Evolutionary conservation across 192 early-diverging fungal species (phyloP), one percentile per base, ranked within the genome.

Genomic region (Chytriomyces hyalinus): DNA sequence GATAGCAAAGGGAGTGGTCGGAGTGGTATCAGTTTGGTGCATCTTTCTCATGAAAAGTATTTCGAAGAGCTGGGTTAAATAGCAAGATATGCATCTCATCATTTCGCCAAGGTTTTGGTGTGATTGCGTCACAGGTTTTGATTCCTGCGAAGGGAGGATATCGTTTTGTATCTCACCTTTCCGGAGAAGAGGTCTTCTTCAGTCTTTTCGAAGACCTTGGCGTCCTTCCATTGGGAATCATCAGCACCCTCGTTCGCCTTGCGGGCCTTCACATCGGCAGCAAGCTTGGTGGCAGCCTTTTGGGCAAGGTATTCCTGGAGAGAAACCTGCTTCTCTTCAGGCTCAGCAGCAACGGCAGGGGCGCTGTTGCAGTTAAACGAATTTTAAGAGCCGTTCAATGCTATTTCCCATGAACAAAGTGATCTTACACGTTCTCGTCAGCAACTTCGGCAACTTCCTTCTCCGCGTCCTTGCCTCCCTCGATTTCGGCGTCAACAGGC

Each of bases 191-290:
- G 89, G 76, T 91, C 92, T 72, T 92, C 93, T 44, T 88, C 92
- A 43, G 84, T 85, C 80, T 92, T 91, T 64, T 88, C 78, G 70
- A 97, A 84, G 43, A 89, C 84, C 78, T 92, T 90, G 66, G 88
- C 82, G 71, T 87, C 87, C 91, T 95, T 94, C 89, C 93, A 94
- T 83, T 95, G 87, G 72, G 84, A 80, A 60, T 94, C 89, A 75
- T 96, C 95, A 36, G 89, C 88, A 61, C 91, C 95, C 80, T 96
- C 94, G 85, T 97, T 97, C 78, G 95, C 90, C 82, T 92, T 90
- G 79, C 97, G 91, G 49, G 90, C 80, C 26, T 50, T 86, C 60
- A 84, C 73, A 61, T 88, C 87, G 68, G 87, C 77, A 48, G 90
- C 85, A 62, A 81, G 77, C 83, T 92, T 93, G 73, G 82, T 80